Base-by-base conservation (phyloP, 1,284 basidiomycete species). In the Trichosporon sp. region DNA sequence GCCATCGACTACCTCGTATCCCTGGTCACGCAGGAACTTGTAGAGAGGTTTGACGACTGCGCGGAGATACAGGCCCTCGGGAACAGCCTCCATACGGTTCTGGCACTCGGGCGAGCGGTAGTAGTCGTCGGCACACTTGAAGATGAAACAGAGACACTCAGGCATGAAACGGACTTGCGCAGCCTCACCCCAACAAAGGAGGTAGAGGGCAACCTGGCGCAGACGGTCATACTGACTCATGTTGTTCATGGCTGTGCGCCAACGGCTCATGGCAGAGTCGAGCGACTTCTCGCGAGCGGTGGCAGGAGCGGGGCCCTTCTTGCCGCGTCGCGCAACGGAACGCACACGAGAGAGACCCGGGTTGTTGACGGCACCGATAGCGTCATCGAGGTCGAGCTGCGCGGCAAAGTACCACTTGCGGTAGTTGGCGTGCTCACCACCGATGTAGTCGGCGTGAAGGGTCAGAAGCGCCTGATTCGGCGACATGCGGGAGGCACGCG, bases 321-420 rank as follows among this genome's bases (percentile, higher is more conserved):
- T 80, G 82, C 85, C 70, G 21, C 75, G 71, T 32, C 77, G 70
- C 74, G 92, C 89, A 70, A 95, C 89, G 19, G 90, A 90, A 69
- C 88, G 87, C 31, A 96, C 86, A 14, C 92, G 88, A 59, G 87
- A 86, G 10, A 97, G 84, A 67, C 93, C 94, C 0, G 93, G 92
- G 78, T 95, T 96, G 76, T 97, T 92, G 11, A 88, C 86, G 66
- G 90, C 87, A 56, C 96, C 96, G 65, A 99, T 90, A 60, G 95
- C 95, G 74, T 99, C 95, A 82, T 99, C 96, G 49, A 99, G 88
- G 79, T 99, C 95, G 68, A 99, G 89, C 80, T 99, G 95, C 25
- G 95, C 95, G 19, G 95, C 96, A 82, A 99, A 99, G 83, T 99
- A 99, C 95, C 96, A 99, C 81, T 95, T 95, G 69, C 94, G 90